Conservation (phyloP, 208 protist genomes). For the Crithidia bombi region DNA sequence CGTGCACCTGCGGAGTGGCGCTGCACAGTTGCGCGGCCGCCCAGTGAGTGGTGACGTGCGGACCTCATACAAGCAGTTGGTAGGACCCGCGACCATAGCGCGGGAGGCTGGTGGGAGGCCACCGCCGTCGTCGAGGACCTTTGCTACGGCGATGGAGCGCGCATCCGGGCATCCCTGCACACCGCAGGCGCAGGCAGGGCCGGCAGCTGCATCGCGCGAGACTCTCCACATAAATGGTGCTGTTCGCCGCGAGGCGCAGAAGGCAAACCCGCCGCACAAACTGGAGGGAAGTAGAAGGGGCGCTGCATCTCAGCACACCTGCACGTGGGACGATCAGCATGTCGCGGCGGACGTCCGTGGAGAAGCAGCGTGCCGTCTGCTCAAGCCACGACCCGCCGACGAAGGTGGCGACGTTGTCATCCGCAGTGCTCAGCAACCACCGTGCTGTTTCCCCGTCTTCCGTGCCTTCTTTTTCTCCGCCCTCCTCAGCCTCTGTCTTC, state of each 20-base stretch:
- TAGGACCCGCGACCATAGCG: conserved; percentile 65
- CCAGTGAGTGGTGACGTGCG: conserved; percentile 12
- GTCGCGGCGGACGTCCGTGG: conserved; percentile 68
- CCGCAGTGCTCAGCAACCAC: conserved; percentile 11
- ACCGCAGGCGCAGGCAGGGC: conserved; percentile 39
- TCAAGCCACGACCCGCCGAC: conserved; percentile 75
- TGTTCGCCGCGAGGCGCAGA: conserved; percentile 60
- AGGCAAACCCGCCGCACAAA: conserved; percentile 52
- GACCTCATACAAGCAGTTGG: conserved; percentile 59
- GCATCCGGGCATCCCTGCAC: conserved; percentile 59
- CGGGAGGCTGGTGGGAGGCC: no score
- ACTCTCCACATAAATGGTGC: conserved; percentile 52
- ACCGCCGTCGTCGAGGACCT: no score
- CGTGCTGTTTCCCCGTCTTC: background rate
- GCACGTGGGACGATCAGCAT: conserved; percentile 48
- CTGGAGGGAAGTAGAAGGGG: conserved; percentile 48
- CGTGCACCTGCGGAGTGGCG: conserved; percentile 30
- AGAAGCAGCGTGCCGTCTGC: conserved; percentile 80
- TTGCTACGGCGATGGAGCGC: conserved; percentile 49
- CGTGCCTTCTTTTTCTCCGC: background rate
- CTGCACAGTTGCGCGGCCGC: background rate
- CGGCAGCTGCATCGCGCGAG: conserved; percentile 31
- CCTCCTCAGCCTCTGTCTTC: background rate
- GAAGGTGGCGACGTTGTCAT: conserved; percentile 30
- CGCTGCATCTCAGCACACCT: conserved; percentile 72